Evolutionary conservation across 371 early-diverging fungal species (phyloP).

Genomic region (Entomophthora muscae): DNA sequence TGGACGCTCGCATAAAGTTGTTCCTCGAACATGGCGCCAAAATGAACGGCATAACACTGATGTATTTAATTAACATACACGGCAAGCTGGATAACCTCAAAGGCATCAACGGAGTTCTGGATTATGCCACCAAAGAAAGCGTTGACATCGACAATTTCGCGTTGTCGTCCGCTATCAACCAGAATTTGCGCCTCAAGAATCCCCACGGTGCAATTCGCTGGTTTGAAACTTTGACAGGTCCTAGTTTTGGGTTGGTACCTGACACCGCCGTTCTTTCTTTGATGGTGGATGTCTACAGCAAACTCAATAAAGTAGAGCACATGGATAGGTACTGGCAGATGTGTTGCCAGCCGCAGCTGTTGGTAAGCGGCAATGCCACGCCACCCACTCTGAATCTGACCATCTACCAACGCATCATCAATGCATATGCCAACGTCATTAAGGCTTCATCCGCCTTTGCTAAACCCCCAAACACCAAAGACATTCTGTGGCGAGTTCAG

Average conservation of each 20-base stretch:
- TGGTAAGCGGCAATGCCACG: not conserved
- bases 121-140: not conserved
- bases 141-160: not conserved
- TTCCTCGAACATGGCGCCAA: not conserved
- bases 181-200: not conserved
- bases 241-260: not conserved
- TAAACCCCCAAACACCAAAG: not conserved
- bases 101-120: not conserved
- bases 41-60: not conserved
- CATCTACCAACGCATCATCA: not conserved
- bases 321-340: not conserved
- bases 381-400: not conserved
- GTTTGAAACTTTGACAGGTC: not conserved
- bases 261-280: not conserved
- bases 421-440: not conserved
- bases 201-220: not conserved
- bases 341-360: not conserved
- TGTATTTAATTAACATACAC: not conserved
- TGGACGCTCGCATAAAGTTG: not conserved
- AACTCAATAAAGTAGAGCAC: not conserved
- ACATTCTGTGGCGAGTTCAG: not conserved
- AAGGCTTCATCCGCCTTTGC: not conserved
- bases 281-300: not conserved
- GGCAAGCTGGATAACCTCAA: not conserved
- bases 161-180: not conserved